Conservation (phyloP, 2,329 filamentous ascomycete species). For the Trichoderma harzianum region DNA sequence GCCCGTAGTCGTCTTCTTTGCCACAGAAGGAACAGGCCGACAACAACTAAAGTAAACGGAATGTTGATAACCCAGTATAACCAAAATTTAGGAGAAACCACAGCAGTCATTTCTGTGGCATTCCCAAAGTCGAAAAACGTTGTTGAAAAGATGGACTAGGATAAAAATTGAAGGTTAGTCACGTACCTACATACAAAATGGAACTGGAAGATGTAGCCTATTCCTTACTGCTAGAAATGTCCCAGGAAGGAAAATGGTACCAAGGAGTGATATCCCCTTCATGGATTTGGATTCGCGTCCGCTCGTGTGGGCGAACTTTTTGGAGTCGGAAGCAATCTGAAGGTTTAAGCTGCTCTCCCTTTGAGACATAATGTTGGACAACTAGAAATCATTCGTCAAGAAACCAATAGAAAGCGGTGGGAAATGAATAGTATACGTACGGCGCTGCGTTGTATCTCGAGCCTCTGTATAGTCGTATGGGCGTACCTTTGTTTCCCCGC, state of each 20-base stretch:
- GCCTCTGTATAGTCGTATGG: neutral
- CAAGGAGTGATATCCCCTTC: neutral
- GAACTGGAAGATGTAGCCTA: neutral
- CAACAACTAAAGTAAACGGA: neutral
- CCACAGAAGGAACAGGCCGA: neutral
- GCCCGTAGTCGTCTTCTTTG: neutral
- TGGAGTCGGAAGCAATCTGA: neutral
- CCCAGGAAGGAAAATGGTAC: neutral
- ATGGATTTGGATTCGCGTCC: neutral
- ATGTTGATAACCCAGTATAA: neutral
- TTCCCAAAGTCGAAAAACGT: neutral
- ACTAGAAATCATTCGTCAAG: neutral
- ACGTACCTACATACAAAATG: accelerated
- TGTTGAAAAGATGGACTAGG: neutral
- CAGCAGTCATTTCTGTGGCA: neutral
- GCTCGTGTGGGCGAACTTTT: neutral
- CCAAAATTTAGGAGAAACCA: neutral
- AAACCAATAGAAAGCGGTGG: accelerated
- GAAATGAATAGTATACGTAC: neutral
- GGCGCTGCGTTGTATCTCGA: neutral
- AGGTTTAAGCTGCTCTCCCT: neutral
- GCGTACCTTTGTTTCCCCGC: neutral
- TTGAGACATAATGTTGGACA: neutral
- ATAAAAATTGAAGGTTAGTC: neutral
- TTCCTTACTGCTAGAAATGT: neutral